Evolutionary conservation across 805 yeast genomes (phyloP).

Genomic region (Candida silvatica): DNA sequence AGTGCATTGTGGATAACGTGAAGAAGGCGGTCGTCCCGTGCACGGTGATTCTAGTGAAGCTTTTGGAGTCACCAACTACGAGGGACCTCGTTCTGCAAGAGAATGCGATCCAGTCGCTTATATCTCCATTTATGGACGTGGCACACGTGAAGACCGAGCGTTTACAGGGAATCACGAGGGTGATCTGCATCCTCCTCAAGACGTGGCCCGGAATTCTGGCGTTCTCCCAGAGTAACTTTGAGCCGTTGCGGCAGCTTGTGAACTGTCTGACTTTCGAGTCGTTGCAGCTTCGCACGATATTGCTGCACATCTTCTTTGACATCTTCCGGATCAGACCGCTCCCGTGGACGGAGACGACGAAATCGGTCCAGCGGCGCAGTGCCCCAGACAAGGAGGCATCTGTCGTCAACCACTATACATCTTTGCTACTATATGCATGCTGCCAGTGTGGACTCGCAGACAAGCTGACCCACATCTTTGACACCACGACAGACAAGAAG

Average conservation of each 20-base stretch:
- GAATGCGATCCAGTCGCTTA: constrained; percentile 49
- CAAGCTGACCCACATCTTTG: constrained; percentile 31
- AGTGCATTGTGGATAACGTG: constrained; percentile 46
- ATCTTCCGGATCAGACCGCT: constrained; percentile 51
- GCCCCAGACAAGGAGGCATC: constrained; percentile 32
- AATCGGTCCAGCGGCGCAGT: constrained; percentile 10
- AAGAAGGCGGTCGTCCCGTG: constrained; percentile 33
- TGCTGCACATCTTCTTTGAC: constrained; percentile 68
- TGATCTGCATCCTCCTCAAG: constrained; percentile 55
- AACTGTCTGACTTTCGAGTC: constrained; percentile 55
- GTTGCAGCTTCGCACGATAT: constrained; percentile 44
- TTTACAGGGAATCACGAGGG: constrained; percentile 50
- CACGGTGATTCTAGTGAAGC: constrained; percentile 38
- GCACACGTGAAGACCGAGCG: constrained; percentile 39
- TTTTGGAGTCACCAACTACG: constrained; percentile 50
- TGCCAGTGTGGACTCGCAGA: constrained; percentile 46
- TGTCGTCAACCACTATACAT: constrained; percentile 54
- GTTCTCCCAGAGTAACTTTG: constrained; percentile 47
- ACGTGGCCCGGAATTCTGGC: constrained; percentile 72
- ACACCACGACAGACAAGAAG: constrained; percentile 27
- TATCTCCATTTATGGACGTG: constrained; percentile 65
- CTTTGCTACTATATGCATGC: constrained; percentile 50
- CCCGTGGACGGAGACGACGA: constrained; percentile 33
- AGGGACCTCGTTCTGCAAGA: constrained; percentile 50
- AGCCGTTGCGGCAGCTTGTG: constrained; percentile 48